A percentile compares a stretch with the other conserved stretches of the same genome.
phyloP scores from a whole-genome alignment of 805 yeast genomes.

The Kazachstania kunashirensis region DNA sequence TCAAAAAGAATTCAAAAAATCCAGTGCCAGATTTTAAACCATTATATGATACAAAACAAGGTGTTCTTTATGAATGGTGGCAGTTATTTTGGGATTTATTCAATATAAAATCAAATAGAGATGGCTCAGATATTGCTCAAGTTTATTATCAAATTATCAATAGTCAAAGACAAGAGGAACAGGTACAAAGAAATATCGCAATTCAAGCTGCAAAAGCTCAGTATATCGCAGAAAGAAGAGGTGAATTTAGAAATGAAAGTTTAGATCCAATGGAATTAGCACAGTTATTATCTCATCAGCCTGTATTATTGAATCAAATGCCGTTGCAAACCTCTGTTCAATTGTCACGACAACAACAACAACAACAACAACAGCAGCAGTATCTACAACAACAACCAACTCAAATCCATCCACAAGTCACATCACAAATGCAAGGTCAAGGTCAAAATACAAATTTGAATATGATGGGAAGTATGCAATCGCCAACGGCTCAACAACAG shows the following conservation, averaged over 20 bases:
- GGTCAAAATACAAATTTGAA: not conserved
- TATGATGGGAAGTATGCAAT: not conserved
- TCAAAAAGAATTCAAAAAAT: not conserved
- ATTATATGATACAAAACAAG: constrained; percentile 67
- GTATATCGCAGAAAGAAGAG: constrained; percentile 32
- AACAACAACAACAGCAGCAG: constrained; percentile 1
- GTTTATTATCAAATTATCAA: constrained; percentile 59
- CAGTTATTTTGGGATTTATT: constrained; percentile 90
- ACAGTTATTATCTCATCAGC: constrained; percentile 8
- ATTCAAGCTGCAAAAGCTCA: constrained; percentile 38
- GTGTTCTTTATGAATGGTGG: constrained; percentile 93
- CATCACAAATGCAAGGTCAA: not conserved
- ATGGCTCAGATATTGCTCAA: constrained; percentile 52
- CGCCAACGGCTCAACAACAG: not conserved
- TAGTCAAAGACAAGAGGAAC: constrained; percentile 42
- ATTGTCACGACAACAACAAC: not conserved
- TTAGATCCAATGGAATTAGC: constrained; percentile 18
- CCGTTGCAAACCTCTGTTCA: not conserved
- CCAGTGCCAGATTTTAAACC: constrained; percentile 14
- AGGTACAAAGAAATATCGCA: constrained; percentile 42
- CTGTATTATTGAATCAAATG: not conserved
- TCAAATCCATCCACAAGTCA: not conserved
- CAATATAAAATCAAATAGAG: constrained; percentile 65
- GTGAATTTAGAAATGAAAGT: constrained; percentile 29
- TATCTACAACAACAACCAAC: not conserved